Percentiles rank a stretch among this genome's conserved stretches.
Conservation (phyloP, 257 asterid genomes). For the Rehmannia glutinosa region DNA sequence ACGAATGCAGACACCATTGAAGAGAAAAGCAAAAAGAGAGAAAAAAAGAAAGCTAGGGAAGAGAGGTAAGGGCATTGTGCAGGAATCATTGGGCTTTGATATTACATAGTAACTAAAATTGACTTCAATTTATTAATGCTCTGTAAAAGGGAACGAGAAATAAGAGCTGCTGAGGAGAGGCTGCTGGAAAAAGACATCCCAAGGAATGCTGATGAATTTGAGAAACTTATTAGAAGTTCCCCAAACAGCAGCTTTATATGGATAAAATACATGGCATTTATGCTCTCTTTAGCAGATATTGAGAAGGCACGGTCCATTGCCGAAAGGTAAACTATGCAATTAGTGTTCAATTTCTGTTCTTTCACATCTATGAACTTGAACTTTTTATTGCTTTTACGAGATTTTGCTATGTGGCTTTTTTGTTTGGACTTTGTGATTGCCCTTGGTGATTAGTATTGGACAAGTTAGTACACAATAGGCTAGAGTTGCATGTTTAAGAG, state of each 20-base stretch:
- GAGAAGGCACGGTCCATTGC: constrained; percentile 92
- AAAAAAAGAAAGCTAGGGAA: constrained; percentile 58
- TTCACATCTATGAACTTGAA: background rate
- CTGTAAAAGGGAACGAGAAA: constrained; percentile 77
- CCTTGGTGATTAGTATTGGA: background rate
- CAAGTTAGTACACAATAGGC: background rate
- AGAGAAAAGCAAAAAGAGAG: constrained; percentile 49
- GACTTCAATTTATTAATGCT: background rate
- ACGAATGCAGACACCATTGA: constrained; percentile 31
- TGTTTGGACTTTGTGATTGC: background rate
- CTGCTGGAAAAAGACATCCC: constrained; percentile 74
- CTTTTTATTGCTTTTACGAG: background rate
- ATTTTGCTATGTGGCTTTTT: background rate
- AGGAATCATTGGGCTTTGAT: constrained; percentile 11
- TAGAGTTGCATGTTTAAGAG: too few relatives aligned
- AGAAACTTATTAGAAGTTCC: constrained; percentile 71
- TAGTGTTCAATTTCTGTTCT: background rate
- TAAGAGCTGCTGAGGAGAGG: constrained; percentile 91
- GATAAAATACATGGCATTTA: constrained; percentile 88
- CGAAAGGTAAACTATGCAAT: constrained; percentile 53
- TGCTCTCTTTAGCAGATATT: constrained; percentile 79
- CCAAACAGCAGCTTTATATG: constrained; percentile 90
- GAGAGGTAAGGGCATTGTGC: constrained; percentile 44
- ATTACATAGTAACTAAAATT: background rate
- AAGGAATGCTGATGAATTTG: constrained; percentile 79